phyloP scores from a whole-genome alignment of 2,329 filamentous ascomycete species.

The Fusarium sterilihyphosum region DNA sequence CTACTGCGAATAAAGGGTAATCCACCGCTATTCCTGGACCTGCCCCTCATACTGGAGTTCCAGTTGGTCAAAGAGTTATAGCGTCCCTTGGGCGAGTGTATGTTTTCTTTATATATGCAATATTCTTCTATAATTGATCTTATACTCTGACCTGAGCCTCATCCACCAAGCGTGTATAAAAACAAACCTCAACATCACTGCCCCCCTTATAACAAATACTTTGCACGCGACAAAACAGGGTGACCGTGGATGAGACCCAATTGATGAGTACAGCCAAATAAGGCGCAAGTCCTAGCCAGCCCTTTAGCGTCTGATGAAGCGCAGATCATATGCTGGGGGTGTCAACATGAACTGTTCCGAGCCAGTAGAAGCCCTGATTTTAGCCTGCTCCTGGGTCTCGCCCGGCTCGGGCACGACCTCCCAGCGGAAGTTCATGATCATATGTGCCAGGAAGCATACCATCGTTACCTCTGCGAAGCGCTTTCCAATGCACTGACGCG shows the following conservation, averaged over 20 bases:
- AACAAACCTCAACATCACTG: rapidly evolving
- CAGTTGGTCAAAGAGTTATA: not conserved
- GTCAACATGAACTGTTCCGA: not conserved
- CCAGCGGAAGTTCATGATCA: not conserved
- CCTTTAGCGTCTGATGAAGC: not conserved
- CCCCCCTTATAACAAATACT: too few relatives aligned
- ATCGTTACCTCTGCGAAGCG: not conserved
- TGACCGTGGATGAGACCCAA: not conserved
- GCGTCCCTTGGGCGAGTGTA: too few relatives aligned
- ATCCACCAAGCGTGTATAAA: rapidly evolving
- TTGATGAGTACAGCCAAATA: not conserved
- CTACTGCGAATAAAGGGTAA: not conserved
- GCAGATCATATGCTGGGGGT: not conserved
- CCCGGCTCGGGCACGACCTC: not conserved
- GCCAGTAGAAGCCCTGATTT: not conserved
- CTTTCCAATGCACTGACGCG: not conserved
- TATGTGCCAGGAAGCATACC: not conserved
- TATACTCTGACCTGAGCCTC: not conserved
- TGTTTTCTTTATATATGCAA: too few relatives aligned
- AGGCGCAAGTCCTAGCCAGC: not conserved
- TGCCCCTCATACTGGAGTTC: not conserved
- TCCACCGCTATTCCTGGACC: rapidly evolving
- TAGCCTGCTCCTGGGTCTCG: not conserved
- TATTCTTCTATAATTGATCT: not conserved
- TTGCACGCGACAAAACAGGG: not conserved